These are phyloP conservation scores for Vachellia pachyceras DNA, from an alignment of 306 rosid species.

Conservation along the genomic window DNA sequence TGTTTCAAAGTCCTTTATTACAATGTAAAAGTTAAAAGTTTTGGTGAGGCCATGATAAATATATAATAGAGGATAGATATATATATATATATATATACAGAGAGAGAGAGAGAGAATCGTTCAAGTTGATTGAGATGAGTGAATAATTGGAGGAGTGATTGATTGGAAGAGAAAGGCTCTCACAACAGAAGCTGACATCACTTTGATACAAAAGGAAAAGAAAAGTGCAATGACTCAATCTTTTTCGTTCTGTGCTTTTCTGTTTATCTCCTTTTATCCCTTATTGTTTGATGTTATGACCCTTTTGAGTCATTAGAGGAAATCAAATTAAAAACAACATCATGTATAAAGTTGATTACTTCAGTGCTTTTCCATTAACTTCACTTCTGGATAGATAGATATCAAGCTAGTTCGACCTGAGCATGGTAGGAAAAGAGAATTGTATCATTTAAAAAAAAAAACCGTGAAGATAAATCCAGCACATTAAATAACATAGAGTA, in stretches of 20 bases:
- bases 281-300: neutral
- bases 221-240: conserved; percentile 20
- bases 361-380: neutral
- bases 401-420: neutral
- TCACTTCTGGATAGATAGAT: neutral
- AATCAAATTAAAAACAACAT: neutral
- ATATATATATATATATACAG: too few species aligned
- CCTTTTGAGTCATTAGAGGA: neutral
- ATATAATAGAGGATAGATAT: too few species aligned
- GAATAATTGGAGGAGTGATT: conserved; percentile 7
- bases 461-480: too few species aligned
- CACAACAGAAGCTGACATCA: conserved; percentile 27
- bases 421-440: neutral
- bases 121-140: neutral
- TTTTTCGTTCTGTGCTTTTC: conserved; percentile 20
- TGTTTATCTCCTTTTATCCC: neutral
- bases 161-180: conserved; percentile 20
- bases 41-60: neutral
- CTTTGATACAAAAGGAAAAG: conserved; percentile 6
- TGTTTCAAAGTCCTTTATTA: neutral
- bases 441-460: neutral
- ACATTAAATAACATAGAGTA: too few species aligned
- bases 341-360: neutral
- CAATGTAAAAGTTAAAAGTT: neutral
- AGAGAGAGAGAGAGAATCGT: neutral